These are phyloP conservation scores for Tricholoma furcatifolium DNA, from an alignment of 768 basidiomycete species.

Conservation along the genomic window DNA sequence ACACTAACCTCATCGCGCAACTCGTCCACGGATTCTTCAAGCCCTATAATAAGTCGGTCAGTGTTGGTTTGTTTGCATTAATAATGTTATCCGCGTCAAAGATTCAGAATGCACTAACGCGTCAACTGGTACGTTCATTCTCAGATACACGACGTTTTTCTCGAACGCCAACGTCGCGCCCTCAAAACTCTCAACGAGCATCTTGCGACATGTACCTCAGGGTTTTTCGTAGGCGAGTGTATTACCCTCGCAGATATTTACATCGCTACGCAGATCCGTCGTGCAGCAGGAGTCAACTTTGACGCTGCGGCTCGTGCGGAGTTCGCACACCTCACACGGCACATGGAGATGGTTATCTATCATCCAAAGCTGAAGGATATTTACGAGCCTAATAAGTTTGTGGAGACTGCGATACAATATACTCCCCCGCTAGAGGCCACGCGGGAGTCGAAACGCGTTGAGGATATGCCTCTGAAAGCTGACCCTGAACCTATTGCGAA, in stretches of 20 bases:
- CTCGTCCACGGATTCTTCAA: constrained; percentile 38
- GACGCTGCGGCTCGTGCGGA: constrained; percentile 67
- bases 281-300: constrained; percentile 52
- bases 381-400: constrained; percentile 57
- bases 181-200: constrained; percentile 71
- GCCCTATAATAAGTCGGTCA: constrained; percentile 68
- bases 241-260: constrained; percentile 90
- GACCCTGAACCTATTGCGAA: constrained; percentile 86
- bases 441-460: constrained; percentile 62
- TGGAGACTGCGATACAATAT: constrained; percentile 71
- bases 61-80: constrained; percentile 30
- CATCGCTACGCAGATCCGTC: constrained; percentile 58
- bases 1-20: constrained; percentile 26
- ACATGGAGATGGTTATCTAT: constrained; percentile 84
- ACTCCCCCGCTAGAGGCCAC: constrained; percentile 76
- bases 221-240: constrained; percentile 90
- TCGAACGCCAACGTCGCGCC: constrained; percentile 53
- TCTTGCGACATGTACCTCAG: constrained; percentile 79
- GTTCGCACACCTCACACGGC: constrained; percentile 77
- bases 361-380: constrained; percentile 73
- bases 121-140: constrained; percentile 21
- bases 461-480: too few relatives aligned
- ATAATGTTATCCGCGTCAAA: constrained; percentile 72
- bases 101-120: constrained; percentile 64
- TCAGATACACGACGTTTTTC: constrained; percentile 57